These are phyloP conservation scores for Fusarium pininemorale DNA, from an alignment of 2,329 filamentous ascomycete species.

Conservation along the genomic window DNA sequence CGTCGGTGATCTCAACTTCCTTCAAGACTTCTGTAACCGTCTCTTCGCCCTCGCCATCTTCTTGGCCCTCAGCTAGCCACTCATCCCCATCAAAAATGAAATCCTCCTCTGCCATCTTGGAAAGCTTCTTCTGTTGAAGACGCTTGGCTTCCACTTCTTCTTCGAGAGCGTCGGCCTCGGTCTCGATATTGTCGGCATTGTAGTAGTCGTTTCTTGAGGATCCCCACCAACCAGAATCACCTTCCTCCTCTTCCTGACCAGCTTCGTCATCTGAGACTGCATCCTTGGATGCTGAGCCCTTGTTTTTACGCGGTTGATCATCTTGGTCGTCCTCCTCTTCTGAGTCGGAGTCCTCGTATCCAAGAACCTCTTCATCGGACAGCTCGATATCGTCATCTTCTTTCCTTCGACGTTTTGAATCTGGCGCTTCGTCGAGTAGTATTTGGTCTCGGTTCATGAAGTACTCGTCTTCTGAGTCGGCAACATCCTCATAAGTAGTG, in stretches of 20 bases:
- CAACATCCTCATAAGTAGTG: conserved; percentile 81
- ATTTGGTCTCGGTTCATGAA: conserved; percentile 88
- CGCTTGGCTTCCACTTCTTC: conserved; percentile 91
- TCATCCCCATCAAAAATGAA: conserved; percentile 93
- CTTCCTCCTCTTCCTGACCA: conserved; percentile 59
- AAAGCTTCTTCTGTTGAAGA: conserved; percentile 88
- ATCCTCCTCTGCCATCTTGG: conserved; percentile 89
- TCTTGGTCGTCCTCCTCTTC: conserved; percentile 59
- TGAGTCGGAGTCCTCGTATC: conserved; percentile 56
- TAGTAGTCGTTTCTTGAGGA: conserved; percentile 91
- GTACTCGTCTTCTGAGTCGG: conserved; percentile 94
- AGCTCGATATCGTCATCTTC: conserved; percentile 73
- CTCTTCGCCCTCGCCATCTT: conserved; percentile 61
- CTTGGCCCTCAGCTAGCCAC: conserved; percentile 72
- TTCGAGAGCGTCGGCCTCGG: conserved; percentile 77
- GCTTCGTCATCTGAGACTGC: conserved; percentile 64
- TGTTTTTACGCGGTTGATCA: conserved; percentile 46
- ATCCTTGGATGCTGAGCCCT: conserved; percentile 45
- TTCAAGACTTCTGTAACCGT: conserved; percentile 89
- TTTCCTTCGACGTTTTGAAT: conserved; percentile 79
- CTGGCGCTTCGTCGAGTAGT: conserved; percentile 81
- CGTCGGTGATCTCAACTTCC: conserved; percentile 80
- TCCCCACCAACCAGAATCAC: conserved; percentile 81
- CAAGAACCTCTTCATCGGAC: conserved; percentile 71
- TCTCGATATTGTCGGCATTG: conserved; percentile 78